A percentile compares a stretch with the other conserved stretches of the same genome.
phyloP scores from a whole-genome alignment of 2,329 filamentous ascomycete genomes.

The Samsoniella hepiali region DNA sequence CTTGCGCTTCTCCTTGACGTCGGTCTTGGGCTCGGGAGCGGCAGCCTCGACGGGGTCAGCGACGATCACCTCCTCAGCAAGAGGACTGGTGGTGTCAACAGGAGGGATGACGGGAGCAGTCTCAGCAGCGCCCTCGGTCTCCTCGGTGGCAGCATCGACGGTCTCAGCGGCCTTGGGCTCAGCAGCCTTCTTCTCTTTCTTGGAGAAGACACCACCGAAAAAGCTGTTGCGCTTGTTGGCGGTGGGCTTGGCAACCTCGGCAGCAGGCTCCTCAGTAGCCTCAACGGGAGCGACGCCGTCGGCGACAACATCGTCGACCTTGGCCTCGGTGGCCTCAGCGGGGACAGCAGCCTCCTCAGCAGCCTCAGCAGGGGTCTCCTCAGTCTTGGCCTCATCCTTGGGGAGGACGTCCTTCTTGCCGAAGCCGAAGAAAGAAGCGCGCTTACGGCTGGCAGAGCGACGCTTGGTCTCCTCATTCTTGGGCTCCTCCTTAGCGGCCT shows the following conservation, averaged over 20 bases:
- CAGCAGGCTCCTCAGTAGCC: conserved; percentile 33
- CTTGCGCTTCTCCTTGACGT: conserved; percentile 76
- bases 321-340: conserved; percentile 32
- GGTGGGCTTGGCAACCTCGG: conserved; percentile 47
- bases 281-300: conserved; percentile 37
- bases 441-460: conserved; percentile 64
- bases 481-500: conserved; percentile 43
- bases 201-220: conserved; percentile 49
- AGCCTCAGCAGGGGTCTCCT: conserved; percentile 31
- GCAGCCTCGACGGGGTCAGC: conserved; percentile 47
- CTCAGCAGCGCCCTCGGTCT: conserved; percentile 45
- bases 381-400: conserved; percentile 37
- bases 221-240: conserved; percentile 56
- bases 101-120: conserved; percentile 57
- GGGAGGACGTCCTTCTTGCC: conserved; percentile 53
- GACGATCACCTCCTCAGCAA: conserved; percentile 52
- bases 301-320: conserved; percentile 30
- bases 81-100: conserved; percentile 54
- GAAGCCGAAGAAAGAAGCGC: conserved; percentile 61
- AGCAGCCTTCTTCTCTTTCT: conserved; percentile 58
- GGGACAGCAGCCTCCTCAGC: conserved; percentile 33
- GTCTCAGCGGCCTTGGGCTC: conserved; percentile 44
- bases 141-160: conserved; percentile 35
- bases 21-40: conserved; percentile 55
- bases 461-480: conserved; percentile 60